Conservation (phyloP, 1,284 basidiomycete genomes). For the Volvariella surrecta region DNA sequence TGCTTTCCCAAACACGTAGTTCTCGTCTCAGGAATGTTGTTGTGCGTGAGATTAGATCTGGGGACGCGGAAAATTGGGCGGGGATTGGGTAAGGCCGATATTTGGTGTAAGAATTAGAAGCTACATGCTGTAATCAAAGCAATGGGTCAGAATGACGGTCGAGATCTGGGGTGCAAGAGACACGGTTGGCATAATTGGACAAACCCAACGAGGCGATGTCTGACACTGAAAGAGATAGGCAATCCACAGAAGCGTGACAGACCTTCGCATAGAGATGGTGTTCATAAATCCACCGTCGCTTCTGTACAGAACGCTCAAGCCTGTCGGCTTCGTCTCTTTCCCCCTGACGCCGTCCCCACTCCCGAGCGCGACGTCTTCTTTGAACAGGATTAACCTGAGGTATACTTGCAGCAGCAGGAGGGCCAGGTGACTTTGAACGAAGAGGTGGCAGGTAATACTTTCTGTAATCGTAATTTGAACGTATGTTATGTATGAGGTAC, state of each 20-base stretch:
- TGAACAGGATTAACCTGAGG: constrained; percentile 17
- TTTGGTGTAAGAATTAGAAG: constrained; percentile 74
- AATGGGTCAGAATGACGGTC: not conserved
- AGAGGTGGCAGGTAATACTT: constrained; percentile 73
- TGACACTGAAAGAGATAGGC: constrained; percentile 1
- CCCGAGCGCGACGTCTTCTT: constrained; percentile 35
- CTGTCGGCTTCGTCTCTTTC: constrained; percentile 49
- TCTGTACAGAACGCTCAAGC: constrained; percentile 52
- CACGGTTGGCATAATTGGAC: too few species aligned
- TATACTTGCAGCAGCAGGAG: constrained; percentile 1
- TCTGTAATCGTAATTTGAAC: constrained; percentile 70
- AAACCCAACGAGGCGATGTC: too few species aligned
- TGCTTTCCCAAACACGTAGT: constrained; percentile 71
- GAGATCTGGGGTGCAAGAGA: not conserved
- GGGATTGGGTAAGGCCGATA: constrained; percentile 79
- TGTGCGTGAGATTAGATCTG: constrained; percentile 64
- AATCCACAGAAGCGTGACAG: too few species aligned
- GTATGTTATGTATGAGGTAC: constrained; percentile 74
- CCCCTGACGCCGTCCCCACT: constrained; percentile 46
- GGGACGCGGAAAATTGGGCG: constrained; percentile 66
- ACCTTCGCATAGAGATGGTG: constrained; percentile 78
- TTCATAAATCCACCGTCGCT: constrained; percentile 59
- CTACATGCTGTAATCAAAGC: constrained; percentile 57
- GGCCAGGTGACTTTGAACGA: constrained; percentile 39
- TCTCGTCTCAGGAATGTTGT: constrained; percentile 79